Evolutionary conservation across 2,329 filamentous ascomycete genomes (phyloP).

Genomic region (Hymenoscyphus albidus): DNA sequence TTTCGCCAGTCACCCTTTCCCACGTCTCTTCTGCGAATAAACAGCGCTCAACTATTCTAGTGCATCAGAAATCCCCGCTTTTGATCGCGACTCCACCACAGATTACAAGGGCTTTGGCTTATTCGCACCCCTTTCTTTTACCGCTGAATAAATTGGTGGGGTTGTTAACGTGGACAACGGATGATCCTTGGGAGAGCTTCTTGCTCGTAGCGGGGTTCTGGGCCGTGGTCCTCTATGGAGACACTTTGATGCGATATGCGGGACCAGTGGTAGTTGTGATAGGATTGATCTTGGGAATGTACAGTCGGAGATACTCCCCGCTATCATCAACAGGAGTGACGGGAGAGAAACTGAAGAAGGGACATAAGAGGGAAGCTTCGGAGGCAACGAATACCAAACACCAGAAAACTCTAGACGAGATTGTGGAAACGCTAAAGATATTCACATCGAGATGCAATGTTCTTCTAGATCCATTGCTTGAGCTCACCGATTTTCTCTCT

Average conservation of each 20-base stretch:
- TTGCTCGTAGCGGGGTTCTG: conserved; percentile 81
- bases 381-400: conserved; percentile 67
- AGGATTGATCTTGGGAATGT: conserved; percentile 85
- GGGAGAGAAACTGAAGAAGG: conserved; percentile 52
- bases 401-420: conserved; percentile 95
- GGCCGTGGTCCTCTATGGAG: conserved; percentile 81
- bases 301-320: conserved; percentile 82
- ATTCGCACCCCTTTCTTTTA: conserved; percentile 90
- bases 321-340: conserved; percentile 81
- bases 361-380: conserved; percentile 43
- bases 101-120: conserved; percentile 88
- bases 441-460: conserved; percentile 92
- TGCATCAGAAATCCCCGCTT: conserved; percentile 93
- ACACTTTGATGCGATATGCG: conserved; percentile 72
- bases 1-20: conserved; percentile 78
- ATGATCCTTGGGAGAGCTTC: conserved; percentile 96
- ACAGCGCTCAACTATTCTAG: conserved; percentile 84
- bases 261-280: conserved; percentile 80
- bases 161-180: conserved; percentile 88
- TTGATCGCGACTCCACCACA: conserved; percentile 91
- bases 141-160: conserved; percentile 83
- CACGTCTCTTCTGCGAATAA: conserved; percentile 59
- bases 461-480: conserved; percentile 80
- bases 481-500: conserved; percentile 88
- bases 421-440: conserved; percentile 86